These are phyloP conservation scores for Ogataea allantospora DNA, from an alignment of 805 yeast species.

Conservation along the genomic window DNA sequence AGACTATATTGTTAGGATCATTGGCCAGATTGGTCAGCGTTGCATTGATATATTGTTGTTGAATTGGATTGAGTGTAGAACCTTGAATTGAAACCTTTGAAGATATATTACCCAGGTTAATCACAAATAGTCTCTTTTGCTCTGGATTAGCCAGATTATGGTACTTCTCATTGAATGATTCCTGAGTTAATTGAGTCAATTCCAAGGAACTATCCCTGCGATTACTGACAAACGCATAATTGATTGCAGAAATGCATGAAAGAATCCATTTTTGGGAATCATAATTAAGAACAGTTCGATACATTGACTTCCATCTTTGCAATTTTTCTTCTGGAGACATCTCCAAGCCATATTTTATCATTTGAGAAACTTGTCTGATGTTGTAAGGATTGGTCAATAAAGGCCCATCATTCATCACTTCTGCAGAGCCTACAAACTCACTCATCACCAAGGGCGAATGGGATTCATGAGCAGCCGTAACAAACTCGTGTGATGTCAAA, in stretches of 20 bases:
- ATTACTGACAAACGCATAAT: conserved; percentile 45
- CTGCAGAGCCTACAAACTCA: conserved; percentile 94
- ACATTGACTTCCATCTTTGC: conserved; percentile 60
- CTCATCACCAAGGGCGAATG: conserved; percentile 83
- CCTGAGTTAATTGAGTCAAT: conserved; percentile 30
- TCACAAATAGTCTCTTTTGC: conserved; percentile 46
- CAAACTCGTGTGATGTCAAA: conserved; percentile 91
- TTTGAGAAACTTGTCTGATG: conserved; percentile 58
- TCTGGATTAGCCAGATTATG: conserved; percentile 13
- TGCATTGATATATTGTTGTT: conserved; percentile 56
- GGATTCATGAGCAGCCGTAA: conserved; percentile 66
- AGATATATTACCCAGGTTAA: conserved; percentile 49
- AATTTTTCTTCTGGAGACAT: conserved; percentile 60
- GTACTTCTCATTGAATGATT: conserved; percentile 36
- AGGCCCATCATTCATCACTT: conserved; percentile 69
- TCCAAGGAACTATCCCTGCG: conserved; percentile 25
- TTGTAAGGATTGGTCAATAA: conserved; percentile 91
- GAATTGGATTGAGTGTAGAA: conserved; percentile 47
- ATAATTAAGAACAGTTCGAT: conserved; percentile 56
- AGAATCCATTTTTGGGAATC: conserved; percentile 78
- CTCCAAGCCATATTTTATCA: conserved; percentile 61
- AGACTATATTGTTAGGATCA: conserved; percentile 65
- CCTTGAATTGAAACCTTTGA: conserved; percentile 34
- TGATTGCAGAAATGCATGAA: conserved; percentile 52
- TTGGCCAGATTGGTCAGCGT: conserved; percentile 58